phyloP scores from a whole-genome alignment of 176 grass and related monocot genomes.

The Avena sativa region DNA sequence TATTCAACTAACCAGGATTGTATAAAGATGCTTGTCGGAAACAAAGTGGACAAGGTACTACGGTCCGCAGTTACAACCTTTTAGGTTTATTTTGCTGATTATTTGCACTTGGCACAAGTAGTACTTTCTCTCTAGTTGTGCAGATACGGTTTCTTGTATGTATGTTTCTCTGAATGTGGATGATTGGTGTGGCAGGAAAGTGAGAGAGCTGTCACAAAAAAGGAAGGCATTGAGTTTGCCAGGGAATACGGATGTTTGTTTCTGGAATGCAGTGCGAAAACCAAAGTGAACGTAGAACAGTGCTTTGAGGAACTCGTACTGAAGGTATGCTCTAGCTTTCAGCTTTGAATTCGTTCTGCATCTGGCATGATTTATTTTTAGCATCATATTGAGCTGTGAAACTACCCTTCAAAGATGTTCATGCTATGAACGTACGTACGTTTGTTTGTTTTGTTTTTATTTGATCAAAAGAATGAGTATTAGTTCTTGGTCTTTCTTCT shows the following conservation, averaged over 20 bases:
- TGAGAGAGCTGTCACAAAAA: conserved; percentile 93
- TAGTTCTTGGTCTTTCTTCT: background rate
- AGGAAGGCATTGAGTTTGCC: conserved; percentile 93
- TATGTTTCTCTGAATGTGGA: conserved; percentile 10
- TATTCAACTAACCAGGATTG: conserved; percentile 99
- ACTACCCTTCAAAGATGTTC: background rate
- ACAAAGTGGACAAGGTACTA: conserved; percentile 97
- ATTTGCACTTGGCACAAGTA: background rate
- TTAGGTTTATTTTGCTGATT: background rate
- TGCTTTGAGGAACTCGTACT: conserved; percentile 97
- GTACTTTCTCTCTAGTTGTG: conserved; percentile 3
- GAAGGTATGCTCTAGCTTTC: conserved; percentile 52
- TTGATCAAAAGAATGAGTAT: background rate
- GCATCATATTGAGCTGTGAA: background rate
- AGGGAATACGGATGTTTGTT: conserved; percentile 94
- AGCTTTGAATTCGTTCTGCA: background rate
- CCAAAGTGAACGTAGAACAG: conserved; percentile 89
- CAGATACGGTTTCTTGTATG: background rate
- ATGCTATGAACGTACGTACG: background rate
- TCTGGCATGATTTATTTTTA: conserved; percentile 16
- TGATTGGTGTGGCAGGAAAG: conserved; percentile 69
- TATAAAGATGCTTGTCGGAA: conserved; percentile 99
- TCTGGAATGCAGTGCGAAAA: conserved; percentile 97
- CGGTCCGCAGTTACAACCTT: background rate
- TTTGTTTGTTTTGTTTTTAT: conserved; percentile 14